phyloP scores from a whole-genome alignment of 805 yeast genomes.

The Metschnikowia peoriensis region DNA sequence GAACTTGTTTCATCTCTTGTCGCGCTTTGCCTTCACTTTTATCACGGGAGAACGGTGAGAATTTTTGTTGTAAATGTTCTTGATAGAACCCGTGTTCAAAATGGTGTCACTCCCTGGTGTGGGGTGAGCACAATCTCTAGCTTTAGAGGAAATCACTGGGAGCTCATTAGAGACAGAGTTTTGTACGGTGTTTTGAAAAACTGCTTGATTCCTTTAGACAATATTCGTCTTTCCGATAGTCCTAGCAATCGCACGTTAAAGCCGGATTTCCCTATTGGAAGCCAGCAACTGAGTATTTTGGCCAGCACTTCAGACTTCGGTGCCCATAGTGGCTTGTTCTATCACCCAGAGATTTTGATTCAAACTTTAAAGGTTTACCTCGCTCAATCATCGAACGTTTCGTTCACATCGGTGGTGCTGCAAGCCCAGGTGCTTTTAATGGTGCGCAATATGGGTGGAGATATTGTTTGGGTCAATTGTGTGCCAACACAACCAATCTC shows the following conservation, averaged over 20 bases:
- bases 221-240: conserved; percentile 4
- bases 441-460: not conserved
- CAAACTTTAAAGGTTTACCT: conserved; percentile 5
- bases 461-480: conserved; percentile 8
- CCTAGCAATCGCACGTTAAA: not conserved
- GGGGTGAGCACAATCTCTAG: conserved; percentile 23
- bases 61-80: conserved; percentile 18
- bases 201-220: conserved; percentile 8
- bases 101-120: conserved; percentile 27
- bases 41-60: conserved; percentile 11
- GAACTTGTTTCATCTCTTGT: conserved; percentile 19
- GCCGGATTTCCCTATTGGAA: conserved; percentile 9
- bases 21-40: conserved; percentile 16
- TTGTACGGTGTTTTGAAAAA: conserved; percentile 9
- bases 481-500: not conserved
- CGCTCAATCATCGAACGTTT: conserved; percentile 9
- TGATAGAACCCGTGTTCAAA: conserved; percentile 3
- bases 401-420: conserved; percentile 11
- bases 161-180: conserved; percentile 6
- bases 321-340: conserved; percentile 8
- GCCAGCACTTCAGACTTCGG: not conserved
- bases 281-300: not conserved
- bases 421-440: not conserved
- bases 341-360: conserved; percentile 9
- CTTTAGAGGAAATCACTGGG: conserved; percentile 11